These are phyloP conservation scores for Penicillium angulare DNA, from an alignment of 495 filamentous ascomycete genomes.

Conservation along the genomic window DNA sequence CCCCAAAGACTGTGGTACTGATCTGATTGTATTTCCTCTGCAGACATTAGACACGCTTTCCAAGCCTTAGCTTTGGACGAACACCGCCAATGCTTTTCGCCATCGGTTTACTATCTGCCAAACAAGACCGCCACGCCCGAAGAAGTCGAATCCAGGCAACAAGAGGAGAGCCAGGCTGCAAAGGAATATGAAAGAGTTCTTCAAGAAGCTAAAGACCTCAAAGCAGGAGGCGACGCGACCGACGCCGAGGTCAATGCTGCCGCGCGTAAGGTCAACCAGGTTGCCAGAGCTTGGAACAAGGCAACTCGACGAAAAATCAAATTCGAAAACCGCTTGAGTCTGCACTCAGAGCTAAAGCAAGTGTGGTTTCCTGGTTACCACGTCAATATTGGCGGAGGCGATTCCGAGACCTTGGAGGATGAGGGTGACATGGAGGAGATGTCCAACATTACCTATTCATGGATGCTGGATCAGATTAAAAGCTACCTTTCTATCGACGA, in stretches of 20 bases:
- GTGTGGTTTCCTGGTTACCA: slow-evolving; percentile 12
- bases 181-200: slow-evolving; percentile 3
- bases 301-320: slow-evolving; percentile 4
- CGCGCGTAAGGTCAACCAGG: slow-evolving; percentile 7
- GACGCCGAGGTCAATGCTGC: slow-evolving; percentile 13
- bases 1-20: no score
- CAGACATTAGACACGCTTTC: slow-evolving; percentile 56
- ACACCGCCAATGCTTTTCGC: slow-evolving; percentile 48
- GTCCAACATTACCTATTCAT: slow-evolving; percentile 11
- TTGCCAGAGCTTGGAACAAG: slow-evolving; percentile 10
- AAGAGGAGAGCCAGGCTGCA: slow-evolving; percentile 2
- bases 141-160: slow-evolving; percentile 15
- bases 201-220: slow-evolving; percentile 6
- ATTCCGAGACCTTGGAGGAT: slow-evolving; percentile 5
- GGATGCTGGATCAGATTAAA: slow-evolving; percentile 15
- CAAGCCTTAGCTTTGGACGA: slow-evolving; percentile 62
- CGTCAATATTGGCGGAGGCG: slow-evolving; percentile 10
- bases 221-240: slow-evolving; percentile 7
- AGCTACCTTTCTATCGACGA: slow-evolving; percentile 12
- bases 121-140: slow-evolving; percentile 14
- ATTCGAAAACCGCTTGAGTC: slow-evolving; percentile 5
- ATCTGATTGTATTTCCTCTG: slow-evolving; percentile 10
- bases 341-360: slow-evolving; percentile 10
- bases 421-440: slow-evolving; percentile 12
- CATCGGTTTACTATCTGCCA: slow-evolving; percentile 53